Evolutionary conservation across 495 filamentous ascomycete species (phyloP).

Genomic region (Penicillium goetzii): DNA sequence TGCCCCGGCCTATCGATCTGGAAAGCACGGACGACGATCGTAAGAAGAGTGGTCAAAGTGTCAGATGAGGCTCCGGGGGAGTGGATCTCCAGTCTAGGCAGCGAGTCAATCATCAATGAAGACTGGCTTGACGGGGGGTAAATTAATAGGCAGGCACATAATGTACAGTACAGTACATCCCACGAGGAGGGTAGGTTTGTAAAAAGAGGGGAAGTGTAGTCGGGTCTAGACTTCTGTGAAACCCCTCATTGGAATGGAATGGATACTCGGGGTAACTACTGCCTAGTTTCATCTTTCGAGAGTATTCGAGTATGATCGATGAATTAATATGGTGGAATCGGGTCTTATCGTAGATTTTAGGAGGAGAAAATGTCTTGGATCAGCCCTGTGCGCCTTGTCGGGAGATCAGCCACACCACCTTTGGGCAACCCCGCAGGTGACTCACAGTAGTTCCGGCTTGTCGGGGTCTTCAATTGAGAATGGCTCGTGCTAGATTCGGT

Average conservation of each 20-base stretch:
- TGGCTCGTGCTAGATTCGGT: background rate
- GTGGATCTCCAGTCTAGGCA: constrained; percentile 5
- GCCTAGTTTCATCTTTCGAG: background rate
- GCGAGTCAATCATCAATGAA: background rate
- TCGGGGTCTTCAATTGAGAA: background rate
- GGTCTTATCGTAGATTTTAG: background rate
- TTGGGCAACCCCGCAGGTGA: constrained; percentile 6
- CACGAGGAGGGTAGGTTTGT: background rate
- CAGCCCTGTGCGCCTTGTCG: constrained; percentile 1
- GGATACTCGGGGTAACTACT: background rate
- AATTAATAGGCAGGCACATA: background rate
- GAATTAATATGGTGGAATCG: background rate
- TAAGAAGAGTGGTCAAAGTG: background rate
- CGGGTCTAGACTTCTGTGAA: background rate
- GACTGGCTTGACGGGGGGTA: background rate
- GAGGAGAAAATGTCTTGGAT: background rate
- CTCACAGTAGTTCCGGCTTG: background rate
- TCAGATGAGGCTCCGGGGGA: constrained; percentile 2
- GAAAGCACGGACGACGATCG: background rate
- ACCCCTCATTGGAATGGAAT: background rate
- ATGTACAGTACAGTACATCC: background rate
- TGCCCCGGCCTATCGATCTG: constrained; percentile 2
- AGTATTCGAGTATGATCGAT: background rate
- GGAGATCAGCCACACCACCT: background rate
- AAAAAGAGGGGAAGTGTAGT: background rate